Conservation (phyloP, 164 flowering plant species). For the Brasenia schreberi region DNA sequence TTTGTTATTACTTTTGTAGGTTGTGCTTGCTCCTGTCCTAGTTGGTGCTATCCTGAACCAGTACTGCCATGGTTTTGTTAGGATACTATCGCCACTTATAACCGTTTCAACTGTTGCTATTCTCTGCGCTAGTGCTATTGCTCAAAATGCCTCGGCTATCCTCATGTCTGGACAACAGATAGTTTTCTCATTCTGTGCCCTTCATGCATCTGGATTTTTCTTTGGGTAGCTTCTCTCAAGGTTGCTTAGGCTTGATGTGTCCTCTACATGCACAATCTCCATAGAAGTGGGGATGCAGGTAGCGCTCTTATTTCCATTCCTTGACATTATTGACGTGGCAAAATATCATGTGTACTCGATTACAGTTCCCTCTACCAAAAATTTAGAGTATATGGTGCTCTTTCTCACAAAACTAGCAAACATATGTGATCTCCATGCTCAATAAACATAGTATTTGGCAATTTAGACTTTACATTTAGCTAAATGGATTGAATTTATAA, state of each 20-base stretch:
- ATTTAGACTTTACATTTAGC: too few relatives aligned
- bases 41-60: slow-evolving; percentile 77
- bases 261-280: slow-evolving; percentile 71
- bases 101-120: slow-evolving; percentile 73
- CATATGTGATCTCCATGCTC: too few relatives aligned
- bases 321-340: neutral
- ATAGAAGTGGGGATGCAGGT: slow-evolving; percentile 99
- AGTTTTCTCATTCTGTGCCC: slow-evolving; percentile 44
- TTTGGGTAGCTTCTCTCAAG: slow-evolving; percentile 69
- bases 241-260: slow-evolving; percentile 46
- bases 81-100: slow-evolving; percentile 66
- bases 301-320: neutral
- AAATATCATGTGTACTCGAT: too few relatives aligned
- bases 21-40: slow-evolving; percentile 79
- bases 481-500: too few relatives aligned
- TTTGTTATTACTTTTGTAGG: slow-evolving; percentile 23
- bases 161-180: slow-evolving; percentile 68
- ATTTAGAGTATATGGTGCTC: too few relatives aligned
- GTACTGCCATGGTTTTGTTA: slow-evolving; percentile 55
- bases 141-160: slow-evolving; percentile 68
- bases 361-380: too few relatives aligned
- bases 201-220: slow-evolving; percentile 77
- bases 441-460: too few relatives aligned
- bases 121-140: slow-evolving; percentile 78
- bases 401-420: too few relatives aligned